Percentiles rank a stretch among this genome's conserved stretches.
Evolutionary conservation across 2,329 filamentous ascomycete genomes (phyloP).

Genomic region (Cladorrhinum sp.): DNA sequence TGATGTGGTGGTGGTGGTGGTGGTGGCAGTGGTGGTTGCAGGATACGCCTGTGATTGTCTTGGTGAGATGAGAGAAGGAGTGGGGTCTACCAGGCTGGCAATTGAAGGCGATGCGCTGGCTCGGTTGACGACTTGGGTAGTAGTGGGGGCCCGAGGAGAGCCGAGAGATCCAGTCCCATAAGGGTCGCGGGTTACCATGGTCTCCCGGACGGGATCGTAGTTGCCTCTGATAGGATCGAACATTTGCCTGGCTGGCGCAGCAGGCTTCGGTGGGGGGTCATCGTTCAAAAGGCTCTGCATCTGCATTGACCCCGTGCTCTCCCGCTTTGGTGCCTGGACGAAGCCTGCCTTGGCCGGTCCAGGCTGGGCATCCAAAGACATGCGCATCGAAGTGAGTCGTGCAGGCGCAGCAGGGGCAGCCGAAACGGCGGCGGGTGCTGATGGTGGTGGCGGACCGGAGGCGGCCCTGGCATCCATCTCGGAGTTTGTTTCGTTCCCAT

Average conservation of each 20-base stretch:
- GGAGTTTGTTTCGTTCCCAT: conserved; percentile 35
- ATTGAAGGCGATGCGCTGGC: conserved; percentile 92
- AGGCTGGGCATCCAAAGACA: conserved; percentile 32
- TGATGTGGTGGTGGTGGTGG: conserved; percentile 30
- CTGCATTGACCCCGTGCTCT: conserved; percentile 52
- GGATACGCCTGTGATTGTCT: conserved; percentile 37
- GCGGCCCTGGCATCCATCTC: conserved; percentile 37
- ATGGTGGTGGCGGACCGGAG: conserved; percentile 31
- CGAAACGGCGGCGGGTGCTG: not conserved
- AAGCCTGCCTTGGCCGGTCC: conserved; percentile 31
- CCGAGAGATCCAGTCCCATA: conserved; percentile 45
- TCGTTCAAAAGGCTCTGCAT: conserved; percentile 53
- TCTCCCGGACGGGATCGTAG: conserved; percentile 63
- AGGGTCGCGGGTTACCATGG: conserved; percentile 53
- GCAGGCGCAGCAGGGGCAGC: not conserved
- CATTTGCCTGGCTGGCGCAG: conserved; percentile 70
- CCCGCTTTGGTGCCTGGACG: conserved; percentile 49
- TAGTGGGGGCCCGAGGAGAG: conserved; percentile 47
- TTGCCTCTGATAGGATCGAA: conserved; percentile 89
- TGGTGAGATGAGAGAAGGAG: conserved; percentile 43
- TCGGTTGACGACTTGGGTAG: conserved; percentile 52
- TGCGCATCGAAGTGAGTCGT: conserved; percentile 37
- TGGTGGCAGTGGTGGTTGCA: conserved; percentile 22
- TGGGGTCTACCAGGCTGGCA: conserved; percentile 80
- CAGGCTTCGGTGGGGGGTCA: conserved; percentile 48